Evolutionary conservation across 2,329 filamentous ascomycete genomes (phyloP).

Genomic region (Claviceps sp.): DNA sequence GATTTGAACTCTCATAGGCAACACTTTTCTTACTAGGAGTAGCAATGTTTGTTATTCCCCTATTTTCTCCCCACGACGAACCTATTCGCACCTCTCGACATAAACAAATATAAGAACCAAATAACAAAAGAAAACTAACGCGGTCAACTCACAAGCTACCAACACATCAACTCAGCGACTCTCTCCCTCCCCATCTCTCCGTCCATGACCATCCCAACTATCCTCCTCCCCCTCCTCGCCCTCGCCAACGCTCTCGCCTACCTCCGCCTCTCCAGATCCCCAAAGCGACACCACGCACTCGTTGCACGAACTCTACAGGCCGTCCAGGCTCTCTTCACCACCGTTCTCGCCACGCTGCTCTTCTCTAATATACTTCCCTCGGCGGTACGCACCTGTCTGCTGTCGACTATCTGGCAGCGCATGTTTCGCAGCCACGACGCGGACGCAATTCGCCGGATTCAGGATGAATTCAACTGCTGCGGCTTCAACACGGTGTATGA

Average conservation of each 20-base stretch:
- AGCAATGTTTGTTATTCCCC: background rate
- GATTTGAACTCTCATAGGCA: background rate
- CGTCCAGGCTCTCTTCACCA: slow-evolving; percentile 5
- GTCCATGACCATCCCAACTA: background rate
- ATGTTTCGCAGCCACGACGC: slow-evolving; percentile 27
- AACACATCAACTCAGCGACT: slow-evolving; percentile 1
- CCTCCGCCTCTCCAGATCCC: background rate
- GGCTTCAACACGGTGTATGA: slow-evolving; percentile 42
- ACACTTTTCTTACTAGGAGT: background rate
- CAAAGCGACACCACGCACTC: background rate
- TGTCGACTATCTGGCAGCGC: slow-evolving; percentile 11
- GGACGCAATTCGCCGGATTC: slow-evolving; percentile 38
- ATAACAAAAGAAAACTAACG: background rate
- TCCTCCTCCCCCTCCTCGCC: slow-evolving; percentile 1
- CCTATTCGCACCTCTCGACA: too few relatives aligned
- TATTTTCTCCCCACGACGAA: background rate
- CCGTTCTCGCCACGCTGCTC: slow-evolving; percentile 9
- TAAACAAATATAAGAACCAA: background rate
- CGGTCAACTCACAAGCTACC: background rate
- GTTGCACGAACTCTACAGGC: slow-evolving; percentile 3
- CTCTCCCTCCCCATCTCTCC: slow-evolving; percentile 5
- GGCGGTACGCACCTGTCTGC: slow-evolving; percentile 7
- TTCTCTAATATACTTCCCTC: slow-evolving; percentile 8
- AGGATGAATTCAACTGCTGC: slow-evolving; percentile 50
- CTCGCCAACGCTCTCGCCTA: background rate